Evolutionary conservation across 2,329 filamentous ascomycete genomes (phyloP), one percentile per base, ranked within the genome.

Genomic region (Alternaria incomplexa): DNA sequence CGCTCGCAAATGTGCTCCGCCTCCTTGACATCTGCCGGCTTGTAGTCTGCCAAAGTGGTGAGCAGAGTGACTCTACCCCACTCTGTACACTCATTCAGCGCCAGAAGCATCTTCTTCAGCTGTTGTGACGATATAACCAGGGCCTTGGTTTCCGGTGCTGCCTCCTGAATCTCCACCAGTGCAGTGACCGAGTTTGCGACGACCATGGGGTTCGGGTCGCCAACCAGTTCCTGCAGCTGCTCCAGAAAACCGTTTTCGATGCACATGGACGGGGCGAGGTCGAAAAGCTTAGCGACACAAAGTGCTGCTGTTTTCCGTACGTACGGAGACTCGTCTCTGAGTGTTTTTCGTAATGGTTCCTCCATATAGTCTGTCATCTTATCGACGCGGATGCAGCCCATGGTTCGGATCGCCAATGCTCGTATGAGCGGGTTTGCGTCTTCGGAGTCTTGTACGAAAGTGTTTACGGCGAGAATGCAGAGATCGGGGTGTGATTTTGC

Each of bases 341-440:
- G 85, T 12, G 96, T 99, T 84, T 99, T 99, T 73, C 96, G 89
- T 66, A 99, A 83, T 13, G 96, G 96, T 77, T 99, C 96, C 81
- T 98, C 96, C 95, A 99, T 98, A 81, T 99, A 99, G 79, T 99
- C 96, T 69, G 98, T 93, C 93, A 99, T 99, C 82, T 99, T 99
- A 73, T 98, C 96, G 59, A 99, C 96, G 60, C 96, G 87, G 74
- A 99, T 98, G 77, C 96, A 98, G 44, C 96, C 96, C 96, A 99
- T 99, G 32, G 96, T 99, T 73, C 96, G 89, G 80, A 99, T 97
- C 58, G 96, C 96, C 55, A 99, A 87, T 54, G 96, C 96, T 85
- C 96, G 87, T 75, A 99, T 93, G 23, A 99, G 87, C 13, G 96
- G 96, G 77, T 99, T 99, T 46, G 96, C 96, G 76, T 99, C 96